Evolutionary conservation across 352 stramenopile species (phyloP).

Genomic region (Pilasporangium apinafurcum): DNA sequence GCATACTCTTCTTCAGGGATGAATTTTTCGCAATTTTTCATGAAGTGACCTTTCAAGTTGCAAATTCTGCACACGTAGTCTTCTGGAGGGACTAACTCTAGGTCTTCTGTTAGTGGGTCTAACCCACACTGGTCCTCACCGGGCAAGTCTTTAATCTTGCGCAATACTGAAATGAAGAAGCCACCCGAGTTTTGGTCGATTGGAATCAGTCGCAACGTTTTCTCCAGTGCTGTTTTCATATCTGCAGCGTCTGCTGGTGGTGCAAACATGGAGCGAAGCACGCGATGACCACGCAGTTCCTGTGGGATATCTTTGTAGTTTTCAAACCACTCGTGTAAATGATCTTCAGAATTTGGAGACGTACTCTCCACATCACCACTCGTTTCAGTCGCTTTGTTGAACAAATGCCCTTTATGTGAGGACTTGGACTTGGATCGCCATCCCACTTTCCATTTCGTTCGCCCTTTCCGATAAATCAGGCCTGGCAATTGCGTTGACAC

Average conservation of each 20-base stretch:
- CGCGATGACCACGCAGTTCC: slow-evolving; percentile 57
- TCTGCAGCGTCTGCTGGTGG: slow-evolving; percentile 21
- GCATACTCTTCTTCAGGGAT: slow-evolving; percentile 38
- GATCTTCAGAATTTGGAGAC: not conserved
- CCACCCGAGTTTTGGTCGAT: slow-evolving; percentile 98
- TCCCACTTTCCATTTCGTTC: slow-evolving; percentile 61
- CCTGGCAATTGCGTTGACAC: slow-evolving; percentile 51
- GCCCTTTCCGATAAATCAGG: slow-evolving; percentile 45
- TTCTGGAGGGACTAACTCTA: slow-evolving; percentile 28
- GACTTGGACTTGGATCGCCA: slow-evolving; percentile 87
- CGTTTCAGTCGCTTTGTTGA: slow-evolving; percentile 17
- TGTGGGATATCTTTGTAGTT: slow-evolving; percentile 47
- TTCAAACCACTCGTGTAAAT: slow-evolving; percentile 76
- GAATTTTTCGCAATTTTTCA: slow-evolving; percentile 69
- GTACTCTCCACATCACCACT: slow-evolving; percentile 6
- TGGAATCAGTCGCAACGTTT: slow-evolving; percentile 93
- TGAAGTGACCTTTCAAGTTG: slow-evolving; percentile 47
- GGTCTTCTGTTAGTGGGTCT: slow-evolving; percentile 30
- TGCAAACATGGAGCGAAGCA: slow-evolving; percentile 84
- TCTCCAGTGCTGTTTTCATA: slow-evolving; percentile 53
- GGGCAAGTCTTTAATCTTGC: slow-evolving; percentile 69
- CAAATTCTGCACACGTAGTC: slow-evolving; percentile 81
- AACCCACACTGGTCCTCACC: slow-evolving; percentile 49
- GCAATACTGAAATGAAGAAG: slow-evolving; percentile 98
- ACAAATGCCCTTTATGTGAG: slow-evolving; percentile 72